phyloP scores from a whole-genome alignment of 768 basidiomycete species.

The Mycena polygramma region DNA sequence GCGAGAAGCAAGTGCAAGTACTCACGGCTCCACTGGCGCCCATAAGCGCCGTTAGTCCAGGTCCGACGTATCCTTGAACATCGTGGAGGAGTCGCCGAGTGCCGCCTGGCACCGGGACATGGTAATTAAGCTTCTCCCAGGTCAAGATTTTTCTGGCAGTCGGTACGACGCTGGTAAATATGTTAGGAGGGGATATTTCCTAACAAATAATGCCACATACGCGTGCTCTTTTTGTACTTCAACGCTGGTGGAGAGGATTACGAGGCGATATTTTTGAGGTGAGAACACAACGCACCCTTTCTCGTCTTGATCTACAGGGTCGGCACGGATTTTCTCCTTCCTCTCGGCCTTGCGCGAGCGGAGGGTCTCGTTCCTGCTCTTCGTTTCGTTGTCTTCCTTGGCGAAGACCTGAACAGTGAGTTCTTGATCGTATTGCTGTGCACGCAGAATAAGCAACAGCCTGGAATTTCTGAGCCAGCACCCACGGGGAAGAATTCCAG shows the following conservation, averaged over 20 bases:
- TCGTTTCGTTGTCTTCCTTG: slow-evolving; percentile 67
- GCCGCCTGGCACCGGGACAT: slow-evolving; percentile 76
- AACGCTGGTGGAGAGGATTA: no score
- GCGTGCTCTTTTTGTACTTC: slow-evolving; percentile 25
- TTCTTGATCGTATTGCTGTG: slow-evolving; percentile 63
- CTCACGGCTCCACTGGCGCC: slow-evolving; percentile 82
- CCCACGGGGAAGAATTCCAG: slow-evolving; percentile 76
- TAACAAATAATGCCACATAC: slow-evolving; percentile 5
- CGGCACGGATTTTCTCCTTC: slow-evolving; percentile 43
- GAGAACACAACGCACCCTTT: no score
- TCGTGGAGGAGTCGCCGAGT: slow-evolving; percentile 76
- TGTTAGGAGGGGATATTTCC: not conserved
- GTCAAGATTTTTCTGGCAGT: slow-evolving; percentile 75
- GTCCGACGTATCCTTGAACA: slow-evolving; percentile 85
- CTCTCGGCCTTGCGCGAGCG: slow-evolving; percentile 65
- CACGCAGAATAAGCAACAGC: slow-evolving; percentile 14
- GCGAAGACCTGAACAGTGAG: slow-evolving; percentile 65
- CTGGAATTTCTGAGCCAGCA: slow-evolving; percentile 6
- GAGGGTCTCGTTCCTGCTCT: slow-evolving; percentile 66
- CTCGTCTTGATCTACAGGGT: slow-evolving; percentile 31
- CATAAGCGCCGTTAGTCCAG: slow-evolving; percentile 92
- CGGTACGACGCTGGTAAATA: slow-evolving; percentile 32
- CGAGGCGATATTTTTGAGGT: no score
- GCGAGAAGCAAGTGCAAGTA: slow-evolving; percentile 28
- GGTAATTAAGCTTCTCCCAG: slow-evolving; percentile 85